Base-by-base conservation (phyloP, 129 eudicot genomes). In the Lonicera japonica region DNA sequence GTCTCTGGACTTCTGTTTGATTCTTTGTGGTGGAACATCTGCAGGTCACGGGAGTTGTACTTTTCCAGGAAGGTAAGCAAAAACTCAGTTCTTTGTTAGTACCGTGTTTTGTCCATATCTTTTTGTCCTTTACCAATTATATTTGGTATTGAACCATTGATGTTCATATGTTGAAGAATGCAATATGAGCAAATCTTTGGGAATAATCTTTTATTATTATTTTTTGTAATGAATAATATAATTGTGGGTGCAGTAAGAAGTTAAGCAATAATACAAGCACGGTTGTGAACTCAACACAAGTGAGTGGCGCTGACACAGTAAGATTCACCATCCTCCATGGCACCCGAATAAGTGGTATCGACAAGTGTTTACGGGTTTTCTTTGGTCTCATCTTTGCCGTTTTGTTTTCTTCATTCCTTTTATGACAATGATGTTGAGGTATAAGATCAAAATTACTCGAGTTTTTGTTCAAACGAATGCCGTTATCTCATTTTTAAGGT, bases 41-140 rank as follows among this genome's bases (percentile, higher is more conserved):
- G 81, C 84, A 92, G 99, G 99, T 88, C 95, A 85, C 82, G 99
- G 89, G 91, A 75, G 60, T 51, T 92, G 99, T 81, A 60, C 85
- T 65, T 92, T 85, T 85, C 96, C 99, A 71, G 96, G 99, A 81
- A 92, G 99, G 96, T 92, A 58, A 73, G 91, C 79, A 72, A 41
- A 66, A 20, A 60, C 73, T 50, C 61, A 68, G 63, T 65, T 51
- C 66, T 52, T 50, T 50, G 19, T 64, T 56, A 34, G 76, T 78
- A 62, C 77, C 56, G 39, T 69, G 63, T 51, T 71, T 70, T 80
- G 76, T 83, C 86, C 25, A 66, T 63, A 16, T 58, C 63, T 54
- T 62, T 71, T 62, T 71, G 65, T 46, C 72, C 34, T 56, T 67
- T 67, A 78, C 80, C 76, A 3, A 68, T 46, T 10, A 71, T 21